phyloP scores from a whole-genome alignment of 1,284 basidiomycete species.

The Ganoderma multipileum region DNA sequence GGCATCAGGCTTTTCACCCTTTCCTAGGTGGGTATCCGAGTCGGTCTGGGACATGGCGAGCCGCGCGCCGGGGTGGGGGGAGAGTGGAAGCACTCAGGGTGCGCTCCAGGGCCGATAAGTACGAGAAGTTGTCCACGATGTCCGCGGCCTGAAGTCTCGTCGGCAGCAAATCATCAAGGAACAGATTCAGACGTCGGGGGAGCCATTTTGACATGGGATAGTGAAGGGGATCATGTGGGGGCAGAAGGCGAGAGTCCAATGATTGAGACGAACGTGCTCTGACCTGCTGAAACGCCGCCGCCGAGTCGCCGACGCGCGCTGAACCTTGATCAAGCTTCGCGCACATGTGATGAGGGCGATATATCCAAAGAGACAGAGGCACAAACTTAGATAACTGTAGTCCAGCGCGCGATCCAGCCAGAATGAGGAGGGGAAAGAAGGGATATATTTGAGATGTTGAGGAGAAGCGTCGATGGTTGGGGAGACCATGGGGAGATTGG shows the following conservation, averaged over 20 bases:
- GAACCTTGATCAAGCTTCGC: neutral
- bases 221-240: neutral
- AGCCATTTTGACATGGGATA: neutral
- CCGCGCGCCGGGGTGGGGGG: neutral
- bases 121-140: no score
- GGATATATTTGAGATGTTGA: no score
- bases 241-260: neutral
- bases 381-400: neutral
- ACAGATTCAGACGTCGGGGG: no score
- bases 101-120: neutral
- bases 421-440: no score
- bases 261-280: conserved; percentile 5
- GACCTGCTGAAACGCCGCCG: neutral
- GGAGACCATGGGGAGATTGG: no score
- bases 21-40: neutral
- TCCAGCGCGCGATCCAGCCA: no score
- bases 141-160: neutral
- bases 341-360: neutral
- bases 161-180: neutral
- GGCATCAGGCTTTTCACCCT: neutral
- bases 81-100: neutral
- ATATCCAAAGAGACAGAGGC: neutral
- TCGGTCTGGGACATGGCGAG: neutral
- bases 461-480: no score
- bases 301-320: no score